Conservation (phyloP, 345 rosid genomes). For the Populus tremula region DNA sequence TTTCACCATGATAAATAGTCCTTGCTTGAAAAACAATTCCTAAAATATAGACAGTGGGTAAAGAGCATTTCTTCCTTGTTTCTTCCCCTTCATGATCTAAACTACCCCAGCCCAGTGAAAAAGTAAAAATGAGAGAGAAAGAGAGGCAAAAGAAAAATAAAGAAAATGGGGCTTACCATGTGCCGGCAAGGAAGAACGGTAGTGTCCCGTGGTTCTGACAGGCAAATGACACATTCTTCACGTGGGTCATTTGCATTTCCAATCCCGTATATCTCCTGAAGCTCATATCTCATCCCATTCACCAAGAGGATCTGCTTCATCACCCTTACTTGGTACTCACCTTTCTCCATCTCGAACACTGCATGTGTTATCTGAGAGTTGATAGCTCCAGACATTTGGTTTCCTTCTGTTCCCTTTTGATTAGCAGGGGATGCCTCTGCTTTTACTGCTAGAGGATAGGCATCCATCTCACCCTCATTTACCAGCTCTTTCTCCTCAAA, state of each 20-base stretch:
- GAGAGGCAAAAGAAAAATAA: neutral
- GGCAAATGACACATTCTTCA: constrained; percentile 94
- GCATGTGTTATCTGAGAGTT: constrained; percentile 85
- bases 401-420: constrained; percentile 44
- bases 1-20: neutral
- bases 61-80: neutral
- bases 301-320: constrained; percentile 90
- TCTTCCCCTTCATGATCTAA: neutral
- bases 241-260: constrained; percentile 84
- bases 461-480: constrained; percentile 36
- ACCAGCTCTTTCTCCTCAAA: constrained; percentile 63
- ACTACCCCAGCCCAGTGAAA: too few species aligned
- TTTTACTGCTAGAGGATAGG: constrained; percentile 78
- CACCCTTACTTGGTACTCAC: constrained; percentile 62
- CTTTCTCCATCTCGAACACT: constrained; percentile 68
- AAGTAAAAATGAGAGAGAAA: neutral
- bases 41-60: neutral
- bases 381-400: constrained; percentile 28
- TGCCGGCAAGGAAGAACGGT: constrained; percentile 98
- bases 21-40: neutral
- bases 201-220: constrained; percentile 88
- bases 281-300: constrained; percentile 63
- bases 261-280: constrained; percentile 96
- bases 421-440: constrained; percentile 56
- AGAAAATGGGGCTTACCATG: constrained; percentile 54